Conservation (phyloP, 1,139 yeast species). For the Hyphopichia buzzinii region DNA sequence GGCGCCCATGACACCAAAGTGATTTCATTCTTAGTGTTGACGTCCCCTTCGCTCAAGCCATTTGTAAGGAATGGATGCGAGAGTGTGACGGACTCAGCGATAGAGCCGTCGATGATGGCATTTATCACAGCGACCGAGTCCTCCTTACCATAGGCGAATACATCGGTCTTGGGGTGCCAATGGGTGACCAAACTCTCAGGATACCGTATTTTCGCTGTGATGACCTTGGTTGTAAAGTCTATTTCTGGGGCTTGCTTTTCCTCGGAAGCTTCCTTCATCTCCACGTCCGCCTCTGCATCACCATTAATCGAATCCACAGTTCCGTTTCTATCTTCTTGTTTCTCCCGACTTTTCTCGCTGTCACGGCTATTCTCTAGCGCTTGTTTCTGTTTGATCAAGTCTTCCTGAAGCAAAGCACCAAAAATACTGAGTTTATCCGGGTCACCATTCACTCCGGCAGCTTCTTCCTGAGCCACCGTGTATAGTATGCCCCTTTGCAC, state of each 20-base stretch:
- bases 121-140: conserved; percentile 35
- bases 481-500: conserved; percentile 86
- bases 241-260: conserved; percentile 5
- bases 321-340: background rate
- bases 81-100: conserved; percentile 35
- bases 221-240: conserved; percentile 19
- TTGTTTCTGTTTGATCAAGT: conserved; percentile 9
- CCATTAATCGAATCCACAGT: too few species aligned
- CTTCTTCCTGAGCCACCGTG: conserved; percentile 36
- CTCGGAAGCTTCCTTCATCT: conserved; percentile 13
- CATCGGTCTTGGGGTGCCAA: conserved; percentile 42
- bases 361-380: conserved; percentile 5
- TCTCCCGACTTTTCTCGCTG: conserved; percentile 5
- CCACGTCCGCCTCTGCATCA: conserved; percentile 12
- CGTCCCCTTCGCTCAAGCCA: conserved; percentile 4
- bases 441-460: conserved; percentile 9
- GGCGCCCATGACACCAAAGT: conserved; percentile 64
- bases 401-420: conserved; percentile 29
- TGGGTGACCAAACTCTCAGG: conserved; percentile 30
- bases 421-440: conserved; percentile 25
- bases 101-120: conserved; percentile 28
- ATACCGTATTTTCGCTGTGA: conserved; percentile 22
- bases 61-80: conserved; percentile 27
- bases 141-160: conserved; percentile 37
- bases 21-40: conserved; percentile 21